These are phyloP conservation scores for Cichorium intybus DNA, from an alignment of 140 eudicot species.

Conservation along the genomic window DNA sequence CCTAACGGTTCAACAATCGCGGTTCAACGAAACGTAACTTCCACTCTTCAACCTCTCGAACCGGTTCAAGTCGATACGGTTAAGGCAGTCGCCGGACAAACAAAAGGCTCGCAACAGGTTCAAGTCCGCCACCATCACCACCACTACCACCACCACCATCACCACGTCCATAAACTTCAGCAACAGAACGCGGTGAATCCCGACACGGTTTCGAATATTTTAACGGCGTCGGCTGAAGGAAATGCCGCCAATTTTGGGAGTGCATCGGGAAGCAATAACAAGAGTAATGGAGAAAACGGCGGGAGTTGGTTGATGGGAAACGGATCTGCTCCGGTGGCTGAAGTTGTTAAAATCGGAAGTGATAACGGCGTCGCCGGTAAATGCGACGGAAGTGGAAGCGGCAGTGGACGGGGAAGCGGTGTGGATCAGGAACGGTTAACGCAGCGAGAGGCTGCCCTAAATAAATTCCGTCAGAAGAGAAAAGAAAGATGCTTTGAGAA, in stretches of 20 bases:
- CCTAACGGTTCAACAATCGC: constrained; percentile 21
- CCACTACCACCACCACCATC: constrained; percentile 73
- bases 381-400: constrained; percentile 37
- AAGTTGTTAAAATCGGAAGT: constrained; percentile 28
- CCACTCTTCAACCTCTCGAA: constrained; percentile 24
- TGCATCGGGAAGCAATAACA: constrained; percentile 66
- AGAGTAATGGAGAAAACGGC: constrained; percentile 58
- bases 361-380: constrained; percentile 39
- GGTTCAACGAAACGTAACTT: constrained; percentile 23
- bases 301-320: constrained; percentile 37
- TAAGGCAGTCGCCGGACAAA: constrained; percentile 6
- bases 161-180: constrained; percentile 54
- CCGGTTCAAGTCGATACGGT: constrained; percentile 20
- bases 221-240: constrained; percentile 46
- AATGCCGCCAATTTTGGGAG: constrained; percentile 69
- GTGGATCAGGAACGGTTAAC: constrained; percentile 49
- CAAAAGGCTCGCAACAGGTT: constrained; percentile 29
- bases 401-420: constrained; percentile 46
- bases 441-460: constrained; percentile 54
- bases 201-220: constrained; percentile 33
- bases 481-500: constrained; percentile 74
- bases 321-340: constrained; percentile 37
- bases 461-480: constrained; percentile 69
- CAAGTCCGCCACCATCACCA: constrained; percentile 74
- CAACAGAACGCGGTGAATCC: constrained; percentile 39